Percentiles rank a stretch among this genome's conserved stretches.
phyloP scores from a whole-genome alignment of 140 eudicot genomes.

The Ambrosia hybrid region DNA sequence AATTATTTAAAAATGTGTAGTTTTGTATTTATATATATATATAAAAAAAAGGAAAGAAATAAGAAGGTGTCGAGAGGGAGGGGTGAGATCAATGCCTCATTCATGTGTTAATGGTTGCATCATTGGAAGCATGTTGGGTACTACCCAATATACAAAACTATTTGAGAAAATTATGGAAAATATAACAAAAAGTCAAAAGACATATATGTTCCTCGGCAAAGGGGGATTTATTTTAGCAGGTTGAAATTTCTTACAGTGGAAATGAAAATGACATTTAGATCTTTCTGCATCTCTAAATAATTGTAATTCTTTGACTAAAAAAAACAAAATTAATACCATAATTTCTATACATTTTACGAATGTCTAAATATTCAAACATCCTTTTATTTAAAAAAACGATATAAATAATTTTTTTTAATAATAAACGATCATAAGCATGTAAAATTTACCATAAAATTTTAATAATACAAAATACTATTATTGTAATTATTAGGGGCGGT shows the following conservation, averaged over 20 bases:
- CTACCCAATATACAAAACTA: not conserved
- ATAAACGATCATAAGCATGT: too few species aligned
- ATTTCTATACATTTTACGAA: too few species aligned
- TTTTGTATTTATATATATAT: too few species aligned
- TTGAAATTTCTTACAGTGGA: not conserved
- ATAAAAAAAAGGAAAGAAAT: not conserved
- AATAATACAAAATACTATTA: too few species aligned
- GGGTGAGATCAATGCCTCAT: constrained; percentile 21
- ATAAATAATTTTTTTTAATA: too few species aligned
- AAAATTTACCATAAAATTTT: too few species aligned
- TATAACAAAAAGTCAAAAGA: not conserved
- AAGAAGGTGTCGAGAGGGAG: constrained; percentile 13
- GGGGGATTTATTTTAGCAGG: not conserved
- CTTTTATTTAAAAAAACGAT: too few species aligned
- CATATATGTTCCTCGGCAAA: not conserved
- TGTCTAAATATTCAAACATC: too few species aligned
- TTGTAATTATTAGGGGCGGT: not conserved
- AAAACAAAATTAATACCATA: too few species aligned
- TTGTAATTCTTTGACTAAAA: not conserved
- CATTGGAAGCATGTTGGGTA: constrained; percentile 24
- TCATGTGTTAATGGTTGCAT: constrained; percentile 21
- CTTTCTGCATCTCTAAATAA: not conserved
- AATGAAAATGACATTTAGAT: constrained; percentile 3
- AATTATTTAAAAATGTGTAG: too few species aligned
- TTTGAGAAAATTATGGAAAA: not conserved